Conservation (phyloP, 768 basidiomycete species). For the Lentinula detonsa region DNA sequence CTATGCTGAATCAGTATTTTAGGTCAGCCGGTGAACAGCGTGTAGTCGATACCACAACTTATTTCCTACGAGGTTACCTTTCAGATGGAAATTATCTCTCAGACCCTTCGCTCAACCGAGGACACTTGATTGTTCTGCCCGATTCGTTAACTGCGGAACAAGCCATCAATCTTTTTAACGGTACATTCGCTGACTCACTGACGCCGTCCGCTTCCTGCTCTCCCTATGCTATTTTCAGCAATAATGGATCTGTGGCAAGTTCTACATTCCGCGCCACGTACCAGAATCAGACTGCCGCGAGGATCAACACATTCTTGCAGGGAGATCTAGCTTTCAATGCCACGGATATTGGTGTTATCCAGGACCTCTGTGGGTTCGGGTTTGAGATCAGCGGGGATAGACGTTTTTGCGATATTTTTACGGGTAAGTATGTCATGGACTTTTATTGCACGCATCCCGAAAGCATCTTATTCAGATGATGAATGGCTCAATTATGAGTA, state of each 20-base stretch:
- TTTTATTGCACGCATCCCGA: neutral
- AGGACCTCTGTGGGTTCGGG: slow-evolving; percentile 37
- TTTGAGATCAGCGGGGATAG: slow-evolving; percentile 30
- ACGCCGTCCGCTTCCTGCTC: slow-evolving; percentile 36
- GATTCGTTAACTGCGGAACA: slow-evolving; percentile 20
- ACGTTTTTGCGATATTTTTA: slow-evolving; percentile 35
- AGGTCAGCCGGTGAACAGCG: slow-evolving; percentile 30
- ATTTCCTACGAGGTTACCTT: slow-evolving; percentile 34
- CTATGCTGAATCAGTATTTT: no score
- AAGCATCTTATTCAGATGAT: slow-evolving; percentile 18
- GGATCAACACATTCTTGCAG: slow-evolving; percentile 30
- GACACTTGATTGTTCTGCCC: slow-evolving; percentile 27
- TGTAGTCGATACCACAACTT: slow-evolving; percentile 33
- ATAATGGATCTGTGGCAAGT: slow-evolving; percentile 18
- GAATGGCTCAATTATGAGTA: slow-evolving; percentile 43
- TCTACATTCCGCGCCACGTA: slow-evolving; percentile 26
- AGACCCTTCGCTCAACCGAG: slow-evolving; percentile 24
- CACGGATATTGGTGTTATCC: slow-evolving; percentile 34
- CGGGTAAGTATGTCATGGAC: slow-evolving; percentile 15
- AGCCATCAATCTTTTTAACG: slow-evolving; percentile 23
- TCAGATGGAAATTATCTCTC: slow-evolving; percentile 34
- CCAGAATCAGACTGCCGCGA: slow-evolving; percentile 23
- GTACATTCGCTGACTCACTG: slow-evolving; percentile 33
- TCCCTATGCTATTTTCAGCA: slow-evolving; percentile 21
- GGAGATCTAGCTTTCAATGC: slow-evolving; percentile 23